Evolutionary conservation across 2,329 filamentous ascomycete species (phyloP), one percentile per base, ranked within the genome.

Genomic region (Ophiostoma ulmi): DNA sequence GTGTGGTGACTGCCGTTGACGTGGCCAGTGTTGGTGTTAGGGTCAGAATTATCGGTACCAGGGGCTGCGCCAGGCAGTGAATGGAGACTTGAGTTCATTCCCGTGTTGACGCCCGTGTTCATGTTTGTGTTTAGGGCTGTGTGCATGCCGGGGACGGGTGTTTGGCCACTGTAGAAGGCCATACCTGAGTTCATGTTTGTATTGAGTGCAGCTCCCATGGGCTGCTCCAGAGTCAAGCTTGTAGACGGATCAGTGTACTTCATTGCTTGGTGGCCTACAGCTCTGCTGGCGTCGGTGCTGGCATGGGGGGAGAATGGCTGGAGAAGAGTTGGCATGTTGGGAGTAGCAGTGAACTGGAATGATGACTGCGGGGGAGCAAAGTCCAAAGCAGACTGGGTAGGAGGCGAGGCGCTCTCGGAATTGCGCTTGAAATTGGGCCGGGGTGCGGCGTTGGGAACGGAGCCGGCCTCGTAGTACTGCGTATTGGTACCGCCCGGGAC

Each of bases 401-500:
- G 6, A 1, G 63, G 63, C 5, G 58, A 64, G 13, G 26, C 31
- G 26, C n/a, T 22, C 36, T 65, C 61, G 0, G 70, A 70, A 6
- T 35, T 48, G 2, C 63, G 71, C 13, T 65, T 68, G 52, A 69
- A 68, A 0, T 67, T 64, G 41, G 65, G 65, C 22, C 65, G 65
- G 1, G 73, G 73, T 2, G 71, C 66, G 0, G 70, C n/a, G 5
- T 14, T 5, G 0, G 72, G 73, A 2, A 74, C 14, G 0, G 67
- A 10, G 1, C 68, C 44, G 1, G 73, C 41, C 48, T 71, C 71
- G 14, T 72, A 74, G 26, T 31, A 22, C 31, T 71, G 67, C 1
- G 73, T 74, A 20, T 70, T 71, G 6, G 71, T 61, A 1, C 41
- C 70, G 6, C 73, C 73, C 3, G 73, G 73, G 17, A 55, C 36